phyloP scores from a whole-genome alignment of 2,329 filamentous ascomycete genomes.

The Ramularia collo-cygni region DNA sequence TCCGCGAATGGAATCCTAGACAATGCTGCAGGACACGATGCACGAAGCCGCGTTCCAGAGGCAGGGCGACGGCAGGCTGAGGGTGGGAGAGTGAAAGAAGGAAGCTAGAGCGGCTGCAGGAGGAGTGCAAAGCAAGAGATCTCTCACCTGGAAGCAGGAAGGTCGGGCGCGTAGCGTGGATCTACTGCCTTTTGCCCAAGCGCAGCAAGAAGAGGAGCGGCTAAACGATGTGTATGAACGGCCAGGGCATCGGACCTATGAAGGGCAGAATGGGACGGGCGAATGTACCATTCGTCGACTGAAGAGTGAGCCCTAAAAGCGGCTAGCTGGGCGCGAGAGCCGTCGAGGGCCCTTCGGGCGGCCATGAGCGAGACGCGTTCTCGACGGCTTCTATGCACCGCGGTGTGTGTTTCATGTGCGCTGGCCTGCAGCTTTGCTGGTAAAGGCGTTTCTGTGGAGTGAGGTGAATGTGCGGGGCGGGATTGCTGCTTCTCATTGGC shows the following conservation, averaged over 20 bases:
- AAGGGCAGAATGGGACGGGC: constrained; percentile 13
- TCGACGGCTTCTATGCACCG: constrained; percentile 21
- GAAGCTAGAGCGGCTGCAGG: too few relatives aligned
- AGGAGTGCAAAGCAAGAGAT: too few relatives aligned
- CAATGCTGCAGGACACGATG: constrained; percentile 26
- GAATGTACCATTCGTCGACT: constrained; percentile 24
- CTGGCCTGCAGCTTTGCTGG: constrained; percentile 13
- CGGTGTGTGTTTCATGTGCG: constrained; percentile 20
- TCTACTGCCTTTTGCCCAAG: constrained; percentile 1
- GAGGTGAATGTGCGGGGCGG: background rate
- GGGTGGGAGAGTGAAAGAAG: too few relatives aligned
- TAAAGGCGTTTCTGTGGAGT: constrained; percentile 13
- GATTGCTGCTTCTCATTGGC: background rate
- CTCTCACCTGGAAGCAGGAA: too few relatives aligned
- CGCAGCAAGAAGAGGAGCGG: constrained; percentile 15
- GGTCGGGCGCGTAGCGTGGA: too few relatives aligned
- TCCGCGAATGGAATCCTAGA: constrained; percentile 17
- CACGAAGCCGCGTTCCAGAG: constrained; percentile 34
- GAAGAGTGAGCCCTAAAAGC: constrained; percentile 16
- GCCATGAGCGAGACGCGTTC: constrained; percentile 12
- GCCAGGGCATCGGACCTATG: constrained; percentile 26
- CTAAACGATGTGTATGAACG: constrained; percentile 24
- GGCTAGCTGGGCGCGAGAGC: constrained; percentile 11
- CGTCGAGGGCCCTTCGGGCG: constrained; percentile 8
- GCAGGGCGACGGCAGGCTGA: too few relatives aligned